Percentiles rank a stretch among this genome's conserved stretches.
Conservation (phyloP, 2,329 filamentous ascomycete genomes). For the Botrytis elliptica region DNA sequence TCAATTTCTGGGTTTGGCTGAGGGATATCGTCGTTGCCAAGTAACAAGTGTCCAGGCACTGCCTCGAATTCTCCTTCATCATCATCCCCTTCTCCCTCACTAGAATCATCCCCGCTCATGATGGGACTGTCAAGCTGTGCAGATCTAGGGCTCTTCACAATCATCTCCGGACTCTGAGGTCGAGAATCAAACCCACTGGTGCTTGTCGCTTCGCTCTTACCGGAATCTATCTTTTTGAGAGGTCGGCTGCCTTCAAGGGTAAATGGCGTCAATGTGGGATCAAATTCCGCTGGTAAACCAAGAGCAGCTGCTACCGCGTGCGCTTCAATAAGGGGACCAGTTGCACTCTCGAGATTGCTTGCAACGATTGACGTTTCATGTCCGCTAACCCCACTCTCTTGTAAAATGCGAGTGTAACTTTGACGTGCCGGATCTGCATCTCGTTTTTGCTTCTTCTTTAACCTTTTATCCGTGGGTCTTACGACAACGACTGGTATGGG, state of each 20-base stretch:
- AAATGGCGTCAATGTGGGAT: conserved; percentile 61
- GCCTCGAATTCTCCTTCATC: conserved; percentile 41
- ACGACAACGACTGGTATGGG: conserved; percentile 75
- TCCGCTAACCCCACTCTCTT: conserved; percentile 49
- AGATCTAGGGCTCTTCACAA: conserved; percentile 46
- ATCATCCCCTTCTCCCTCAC: conserved; percentile 41
- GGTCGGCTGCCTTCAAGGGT: conserved; percentile 37
- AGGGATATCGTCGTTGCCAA: conserved; percentile 25
- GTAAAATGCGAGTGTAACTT: conserved; percentile 64
- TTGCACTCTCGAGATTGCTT: conserved; percentile 33
- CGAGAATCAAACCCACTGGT: conserved; percentile 39
- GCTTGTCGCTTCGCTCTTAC: conserved; percentile 32
- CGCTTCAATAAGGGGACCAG: conserved; percentile 57
- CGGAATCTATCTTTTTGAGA: conserved; percentile 33
- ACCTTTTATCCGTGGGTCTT: conserved; percentile 64
- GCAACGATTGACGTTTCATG: conserved; percentile 38
- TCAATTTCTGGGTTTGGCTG: conserved; percentile 30
- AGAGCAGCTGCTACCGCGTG: conserved; percentile 63
- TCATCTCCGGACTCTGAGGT: conserved; percentile 40
- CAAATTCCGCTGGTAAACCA: conserved; percentile 60
- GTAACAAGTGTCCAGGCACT: conserved; percentile 33
- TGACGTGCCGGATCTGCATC: conserved; percentile 61
- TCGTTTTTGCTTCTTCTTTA: conserved; percentile 70
- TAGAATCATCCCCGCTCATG: conserved; percentile 41
- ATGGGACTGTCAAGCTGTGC: conserved; percentile 32